Base-by-base conservation (phyloP, 352 stramenopile genomes). In the Globisporangium carolinianum region DNA sequence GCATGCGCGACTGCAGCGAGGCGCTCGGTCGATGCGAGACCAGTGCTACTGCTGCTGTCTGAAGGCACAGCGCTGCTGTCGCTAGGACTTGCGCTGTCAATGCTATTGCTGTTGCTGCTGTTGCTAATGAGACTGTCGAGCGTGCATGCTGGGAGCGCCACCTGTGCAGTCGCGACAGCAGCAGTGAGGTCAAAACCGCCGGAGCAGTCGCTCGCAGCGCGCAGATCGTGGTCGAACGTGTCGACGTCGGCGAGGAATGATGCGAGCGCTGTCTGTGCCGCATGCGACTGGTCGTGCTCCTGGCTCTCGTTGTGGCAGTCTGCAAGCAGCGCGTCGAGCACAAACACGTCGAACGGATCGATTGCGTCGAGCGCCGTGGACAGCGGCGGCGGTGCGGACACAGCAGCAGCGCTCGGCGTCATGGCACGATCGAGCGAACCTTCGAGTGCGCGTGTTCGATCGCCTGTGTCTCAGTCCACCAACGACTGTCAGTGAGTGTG, bases 231-330 rank as follows among this genome's bases (percentile, higher is more conserved):
- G 24, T 61, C 56, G 5, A 61, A 24, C 11, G 35, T 18, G 24
- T 61, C 48, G 38, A 61, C 51, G 32, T 61, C 56, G 0, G 47
- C 56, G 42, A 61, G 56, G 35, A 61, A 61, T 12, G 56, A 47
- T 0, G 48, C 41, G 48, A 61, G 47, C 24, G 56, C 49, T 15
- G 54, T 37, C 24, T 60, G 54, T 17, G 36, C 46, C 8, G 36
- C 36, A 17, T 48, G 36, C 17, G 45, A 24, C 24, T 24, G 24
- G 24, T 24, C 24, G 24, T 24, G 41, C 10, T 46, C 8, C 42
- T 47, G 42, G 42, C 42, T 47, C 42, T 47, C 42, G 42, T 6
- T 14, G 43, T 6, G 35, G 15, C 8, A 12, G 1, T 38, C 35
- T 6, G 7, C 35, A 35, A 53, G 17, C 4, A 53, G 54, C 36